These are phyloP conservation scores for Hippophae rhamnoides DNA, from an alignment of 306 rosid genomes.

Conservation along the genomic window DNA sequence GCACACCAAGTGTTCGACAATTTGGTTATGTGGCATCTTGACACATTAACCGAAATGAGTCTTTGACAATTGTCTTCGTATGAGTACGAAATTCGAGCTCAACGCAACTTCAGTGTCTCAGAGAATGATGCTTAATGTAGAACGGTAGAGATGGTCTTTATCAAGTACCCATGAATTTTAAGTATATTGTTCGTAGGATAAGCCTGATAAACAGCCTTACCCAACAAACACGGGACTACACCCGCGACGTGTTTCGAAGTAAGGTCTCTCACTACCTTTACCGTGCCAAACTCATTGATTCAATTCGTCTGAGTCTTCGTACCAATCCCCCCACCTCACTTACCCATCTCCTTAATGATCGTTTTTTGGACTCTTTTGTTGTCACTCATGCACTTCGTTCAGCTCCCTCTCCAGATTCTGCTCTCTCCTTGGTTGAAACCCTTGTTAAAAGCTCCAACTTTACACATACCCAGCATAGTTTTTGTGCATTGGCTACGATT, in stretches of 20 bases:
- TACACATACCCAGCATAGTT: constrained; percentile 52
- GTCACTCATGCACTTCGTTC: constrained; percentile 62
- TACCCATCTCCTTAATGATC: constrained; percentile 27
- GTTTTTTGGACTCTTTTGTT: constrained; percentile 53
- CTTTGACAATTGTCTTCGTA: no score
- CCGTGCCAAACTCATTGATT: constrained; percentile 69
- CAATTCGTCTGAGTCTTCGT: constrained; percentile 62
- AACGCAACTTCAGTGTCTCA: no score
- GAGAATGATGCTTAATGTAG: no score
- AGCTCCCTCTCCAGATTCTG: constrained; percentile 65
- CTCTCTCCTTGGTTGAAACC: constrained; percentile 32
- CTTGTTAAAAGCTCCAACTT: constrained; percentile 32
- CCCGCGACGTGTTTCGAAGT: constrained; percentile 51
- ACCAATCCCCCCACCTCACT: constrained; percentile 37
- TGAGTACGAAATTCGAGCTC: no score
- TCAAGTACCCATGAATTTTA: constrained; percentile 18
- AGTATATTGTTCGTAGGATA: constrained; percentile 14
- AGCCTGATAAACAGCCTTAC: constrained; percentile 19
- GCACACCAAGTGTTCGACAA: no score
- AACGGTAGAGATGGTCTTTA: no score
- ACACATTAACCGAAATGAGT: no score
- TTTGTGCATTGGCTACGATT: constrained; percentile 61
- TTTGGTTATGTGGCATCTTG: no score
- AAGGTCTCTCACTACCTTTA: constrained; percentile 59
- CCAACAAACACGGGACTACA: constrained; percentile 38